Conservation (phyloP, 73 alveolate genomes). For the Blepharisma stoltei region DNA sequence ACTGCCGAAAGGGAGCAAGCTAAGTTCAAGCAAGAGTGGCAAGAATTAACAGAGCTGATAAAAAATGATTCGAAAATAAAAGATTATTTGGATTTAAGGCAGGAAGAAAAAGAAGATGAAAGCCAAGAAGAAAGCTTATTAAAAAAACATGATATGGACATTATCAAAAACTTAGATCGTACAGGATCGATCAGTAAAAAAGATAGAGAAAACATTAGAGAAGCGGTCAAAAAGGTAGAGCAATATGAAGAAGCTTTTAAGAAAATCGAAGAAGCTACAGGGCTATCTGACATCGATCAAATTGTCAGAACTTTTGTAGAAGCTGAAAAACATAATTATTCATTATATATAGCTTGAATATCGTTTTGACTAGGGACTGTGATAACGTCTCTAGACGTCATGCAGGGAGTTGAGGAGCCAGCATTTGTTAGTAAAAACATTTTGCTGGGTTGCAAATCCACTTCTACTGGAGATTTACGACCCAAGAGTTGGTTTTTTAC, state of each 20-base stretch:
- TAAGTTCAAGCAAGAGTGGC: constrained; percentile 43
- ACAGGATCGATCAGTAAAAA: constrained; percentile 10
- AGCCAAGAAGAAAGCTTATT: constrained; percentile 11
- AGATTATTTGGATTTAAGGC: constrained; percentile 23
- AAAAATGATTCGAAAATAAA: constrained; percentile 41
- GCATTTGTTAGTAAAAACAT: too few relatives aligned
- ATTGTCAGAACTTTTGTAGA: constrained; percentile 53
- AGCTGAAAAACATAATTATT: constrained; percentile 63
- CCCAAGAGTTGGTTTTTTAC: constrained; percentile 22
- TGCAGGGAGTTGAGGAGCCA: neutral
- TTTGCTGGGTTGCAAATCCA: neutral
- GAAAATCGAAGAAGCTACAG: constrained; percentile 56
- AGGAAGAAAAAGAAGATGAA: constrained; percentile 22
- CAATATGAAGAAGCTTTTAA: constrained; percentile 60
- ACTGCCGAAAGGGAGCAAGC: constrained; percentile 67
- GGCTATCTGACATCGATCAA: constrained; percentile 54
- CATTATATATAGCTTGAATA: too few relatives aligned
- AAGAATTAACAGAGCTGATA: constrained; percentile 41
- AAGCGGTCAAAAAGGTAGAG: constrained; percentile 51
- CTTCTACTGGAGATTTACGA: constrained; percentile 28
- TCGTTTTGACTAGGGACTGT: constrained; percentile 3
- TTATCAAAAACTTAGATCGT: constrained; percentile 4
- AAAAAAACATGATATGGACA: neutral
- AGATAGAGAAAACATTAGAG: constrained; percentile 36
- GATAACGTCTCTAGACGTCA: neutral